Evolutionary conservation across 768 basidiomycete genomes (phyloP), one percentile per base, ranked within the genome.

Genomic region (Lactarius vividus): DNA sequence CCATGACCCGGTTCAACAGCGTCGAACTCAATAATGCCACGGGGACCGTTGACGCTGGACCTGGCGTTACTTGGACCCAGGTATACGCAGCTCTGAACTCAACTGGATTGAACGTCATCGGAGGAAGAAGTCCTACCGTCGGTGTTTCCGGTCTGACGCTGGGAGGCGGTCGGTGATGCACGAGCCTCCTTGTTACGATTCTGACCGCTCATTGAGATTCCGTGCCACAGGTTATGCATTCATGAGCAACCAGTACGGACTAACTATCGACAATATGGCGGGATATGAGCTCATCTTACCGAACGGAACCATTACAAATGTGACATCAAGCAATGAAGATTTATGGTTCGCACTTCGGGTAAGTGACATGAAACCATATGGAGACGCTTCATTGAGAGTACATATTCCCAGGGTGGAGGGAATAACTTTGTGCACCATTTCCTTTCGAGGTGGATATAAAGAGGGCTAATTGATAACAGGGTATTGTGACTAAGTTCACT

Each of bases 211-310:
- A 35, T 35, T 35, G 33, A 3, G 7, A 35, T 35, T 35, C 8
- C 7, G 33, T 35, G 33, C 8, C 33, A 9, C 33, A 35, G 33
- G 33, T 35, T 35, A 35, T 35, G 33, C 33, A 1, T 35, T 35
- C 33, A 35, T 35, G 33, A 35, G 33, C 9, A 35, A 35, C 33
- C 33, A 35, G 33, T 35, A 35, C 33, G 33, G 33, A 35, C 8
- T 35, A 35, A 35, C 33, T 9, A 9, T 35, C 33, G 78, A 79
- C 68, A 78, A 76, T 59, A 57, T 79, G 33, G 64, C 61, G n/a
- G 71, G 60, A 31, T 72, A 69, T 16, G 59, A 75, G 61, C 63
- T 78, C 16, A 74, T 77, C 18, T 57, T 74, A 2, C 76, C 77
- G 8, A 70, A 71, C 54, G 78, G 78, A 7, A 35, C 33, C 7